Evolutionary conservation across 2,329 filamentous ascomycete genomes (phyloP).

Genomic region (Blastomyces parvus): DNA sequence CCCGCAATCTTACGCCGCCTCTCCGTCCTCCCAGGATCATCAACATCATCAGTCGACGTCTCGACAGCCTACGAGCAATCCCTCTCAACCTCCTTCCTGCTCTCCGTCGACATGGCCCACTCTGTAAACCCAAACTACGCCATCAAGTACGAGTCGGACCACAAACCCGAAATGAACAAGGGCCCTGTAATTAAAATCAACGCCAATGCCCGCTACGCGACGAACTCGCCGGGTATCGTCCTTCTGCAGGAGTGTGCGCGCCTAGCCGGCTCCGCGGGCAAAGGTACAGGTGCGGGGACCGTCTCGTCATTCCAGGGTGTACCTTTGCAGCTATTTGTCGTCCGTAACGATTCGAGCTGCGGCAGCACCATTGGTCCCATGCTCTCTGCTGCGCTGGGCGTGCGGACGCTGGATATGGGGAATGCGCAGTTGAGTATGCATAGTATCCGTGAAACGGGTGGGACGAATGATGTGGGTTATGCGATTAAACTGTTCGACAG

Average conservation of each 20-base stretch:
- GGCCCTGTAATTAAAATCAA: slow-evolving; percentile 97
- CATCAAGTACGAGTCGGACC: slow-evolving; percentile 80
- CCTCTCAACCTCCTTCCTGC: slow-evolving; percentile 78
- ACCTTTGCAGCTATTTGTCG: slow-evolving; percentile 89
- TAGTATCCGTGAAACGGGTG: slow-evolving; percentile 87
- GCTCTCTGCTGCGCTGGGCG: slow-evolving; percentile 75
- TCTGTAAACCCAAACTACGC: slow-evolving; percentile 91
- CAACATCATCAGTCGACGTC: slow-evolving; percentile 46
- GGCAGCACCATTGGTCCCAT: slow-evolving; percentile 98
- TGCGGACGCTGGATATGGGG: slow-evolving; percentile 81
- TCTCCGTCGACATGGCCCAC: slow-evolving; percentile 97
- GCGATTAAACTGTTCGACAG: slow-evolving; percentile 76
- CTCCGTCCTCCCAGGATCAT: slow-evolving; percentile 59
- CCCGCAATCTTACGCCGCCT: slow-evolving; percentile 79
- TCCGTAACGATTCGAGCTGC: slow-evolving; percentile 88
- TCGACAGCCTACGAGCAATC: slow-evolving; percentile 89
- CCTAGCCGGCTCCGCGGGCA: slow-evolving; percentile 28
- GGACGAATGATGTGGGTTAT: slow-evolving; percentile 76
- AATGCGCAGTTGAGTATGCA: slow-evolving; percentile 97
- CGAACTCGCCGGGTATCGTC: slow-evolving; percentile 90
- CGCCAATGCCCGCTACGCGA: slow-evolving; percentile 92
- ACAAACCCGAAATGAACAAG: slow-evolving; percentile 91
- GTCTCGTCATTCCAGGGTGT: slow-evolving; percentile 45
- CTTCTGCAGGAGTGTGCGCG: slow-evolving; percentile 78
- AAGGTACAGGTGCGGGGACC: slow-evolving; percentile 40